phyloP scores from a whole-genome alignment of 140 eudicot genomes.

The Ambrosia hybrid region DNA sequence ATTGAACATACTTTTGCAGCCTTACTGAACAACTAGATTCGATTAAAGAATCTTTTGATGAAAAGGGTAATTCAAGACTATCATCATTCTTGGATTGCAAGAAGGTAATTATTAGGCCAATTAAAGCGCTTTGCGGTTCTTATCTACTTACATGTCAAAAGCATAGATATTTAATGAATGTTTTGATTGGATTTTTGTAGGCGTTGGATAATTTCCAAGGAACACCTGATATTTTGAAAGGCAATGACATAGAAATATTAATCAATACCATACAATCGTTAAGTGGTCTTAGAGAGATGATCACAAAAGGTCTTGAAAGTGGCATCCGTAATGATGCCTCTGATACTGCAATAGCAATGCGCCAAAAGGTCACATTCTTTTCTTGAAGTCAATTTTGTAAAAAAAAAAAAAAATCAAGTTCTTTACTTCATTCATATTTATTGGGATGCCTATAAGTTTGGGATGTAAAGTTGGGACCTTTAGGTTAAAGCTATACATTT shows the following conservation, averaged over 20 bases:
- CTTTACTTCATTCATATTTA: not conserved
- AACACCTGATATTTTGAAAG: slow-evolving; percentile 33
- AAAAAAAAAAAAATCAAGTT: not conserved
- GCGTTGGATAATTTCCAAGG: slow-evolving; percentile 61
- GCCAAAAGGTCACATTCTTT: slow-evolving; percentile 67
- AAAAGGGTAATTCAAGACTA: slow-evolving; percentile 48
- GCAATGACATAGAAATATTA: slow-evolving; percentile 47
- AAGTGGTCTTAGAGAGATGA: slow-evolving; percentile 54
- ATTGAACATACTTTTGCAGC: slow-evolving; percentile 45
- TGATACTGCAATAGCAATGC: slow-evolving; percentile 96
- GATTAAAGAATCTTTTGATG: slow-evolving; percentile 75
- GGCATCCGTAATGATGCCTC: slow-evolving; percentile 96
- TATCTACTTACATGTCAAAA: slow-evolving; percentile 17
- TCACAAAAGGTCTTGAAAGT: slow-evolving; percentile 86
- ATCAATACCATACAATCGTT: slow-evolving; percentile 53
- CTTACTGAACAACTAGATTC: slow-evolving; percentile 91
- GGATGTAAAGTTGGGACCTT: not conserved
- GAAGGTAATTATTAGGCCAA: slow-evolving; percentile 43
- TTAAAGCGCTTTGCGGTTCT: slow-evolving; percentile 6
- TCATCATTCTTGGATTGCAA: slow-evolving; percentile 72
- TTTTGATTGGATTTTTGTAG: slow-evolving; percentile 41
- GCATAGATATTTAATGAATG: slow-evolving; percentile 18
- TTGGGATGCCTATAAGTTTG: not conserved
- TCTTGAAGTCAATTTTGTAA: not conserved
- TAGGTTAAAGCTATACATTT: slow-evolving; percentile 14